Percentiles rank a stretch among this genome's conserved stretches.
These are phyloP conservation scores for Mucor lusitanicus DNA, from an alignment of 371 early-diverging fungal species.

Conservation along the genomic window DNA sequence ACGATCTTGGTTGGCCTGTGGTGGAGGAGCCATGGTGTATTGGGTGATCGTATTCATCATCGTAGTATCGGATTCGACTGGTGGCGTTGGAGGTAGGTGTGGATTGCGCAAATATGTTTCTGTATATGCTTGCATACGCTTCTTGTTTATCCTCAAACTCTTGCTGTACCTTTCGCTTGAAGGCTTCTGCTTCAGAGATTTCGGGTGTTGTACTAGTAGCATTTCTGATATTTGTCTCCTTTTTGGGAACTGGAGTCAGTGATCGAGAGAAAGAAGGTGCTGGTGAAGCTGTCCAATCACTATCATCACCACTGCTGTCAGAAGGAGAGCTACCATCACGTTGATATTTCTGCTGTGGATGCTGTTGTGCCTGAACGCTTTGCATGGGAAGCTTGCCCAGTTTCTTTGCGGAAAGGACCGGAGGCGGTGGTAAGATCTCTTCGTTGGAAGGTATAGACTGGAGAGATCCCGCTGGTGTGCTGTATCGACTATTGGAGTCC, in stretches of 20 bases:
- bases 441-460: background rate
- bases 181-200: conserved; percentile 10
- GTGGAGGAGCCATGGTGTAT: background rate
- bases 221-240: background rate
- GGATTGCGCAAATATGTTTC: background rate
- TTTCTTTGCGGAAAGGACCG: background rate
- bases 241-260: background rate
- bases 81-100: conserved; percentile 6
- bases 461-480: background rate
- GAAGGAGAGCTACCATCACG: background rate
- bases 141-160: background rate
- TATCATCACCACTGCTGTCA: background rate
- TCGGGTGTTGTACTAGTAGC: background rate
- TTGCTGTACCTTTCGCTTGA: conserved; percentile 8
- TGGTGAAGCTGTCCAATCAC: background rate
- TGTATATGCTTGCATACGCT: background rate
- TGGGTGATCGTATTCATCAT: conserved; percentile 2
- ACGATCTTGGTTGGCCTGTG: background rate
- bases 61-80: conserved; percentile 5
- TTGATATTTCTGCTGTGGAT: background rate
- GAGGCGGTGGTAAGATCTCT: background rate
- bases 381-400: conserved; percentile 6
- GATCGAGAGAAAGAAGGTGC: background rate
- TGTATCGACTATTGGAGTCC: conserved; percentile 1
- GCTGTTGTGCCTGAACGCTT: background rate